phyloP scores from a whole-genome alignment of 768 basidiomycete genomes.

The Termitomyces sp. region DNA sequence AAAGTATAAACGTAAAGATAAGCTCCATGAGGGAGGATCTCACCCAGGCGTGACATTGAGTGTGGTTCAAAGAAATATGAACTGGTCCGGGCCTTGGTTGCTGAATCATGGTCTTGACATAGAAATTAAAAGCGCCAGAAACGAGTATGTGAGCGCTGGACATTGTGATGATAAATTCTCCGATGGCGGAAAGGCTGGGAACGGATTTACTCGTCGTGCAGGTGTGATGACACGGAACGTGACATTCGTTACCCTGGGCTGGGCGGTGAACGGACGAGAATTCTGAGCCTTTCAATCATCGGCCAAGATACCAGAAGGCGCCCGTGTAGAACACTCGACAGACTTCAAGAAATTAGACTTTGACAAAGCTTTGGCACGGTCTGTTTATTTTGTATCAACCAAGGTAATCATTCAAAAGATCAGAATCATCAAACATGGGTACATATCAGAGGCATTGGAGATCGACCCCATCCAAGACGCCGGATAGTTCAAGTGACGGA shows the following conservation, averaged over 20 bases:
- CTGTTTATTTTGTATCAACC: neutral
- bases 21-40: neutral
- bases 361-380: neutral
- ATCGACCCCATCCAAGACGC: neutral
- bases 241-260: neutral
- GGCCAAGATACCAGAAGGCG: neutral
- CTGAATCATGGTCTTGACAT: neutral
- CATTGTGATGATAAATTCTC: neutral
- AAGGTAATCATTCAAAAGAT: neutral
- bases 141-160: neutral
- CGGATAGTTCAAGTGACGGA: neutral
- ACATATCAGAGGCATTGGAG: neutral
- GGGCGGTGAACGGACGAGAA: neutral
- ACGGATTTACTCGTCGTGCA: neutral
- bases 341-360: slow-evolving; percentile 5
- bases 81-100: neutral
- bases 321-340: slow-evolving; percentile 1
- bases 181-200: neutral
- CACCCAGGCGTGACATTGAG: neutral
- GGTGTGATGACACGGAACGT: slow-evolving; percentile 2
- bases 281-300: neutral
- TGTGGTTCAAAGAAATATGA: neutral
- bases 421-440: neutral
- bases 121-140: neutral
- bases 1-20: neutral